Percentiles rank a stretch among this genome's conserved stretches.
These are phyloP conservation scores for Saccharomyces uvarum DNA, from an alignment of 1,139 yeast species.

Conservation along the genomic window DNA sequence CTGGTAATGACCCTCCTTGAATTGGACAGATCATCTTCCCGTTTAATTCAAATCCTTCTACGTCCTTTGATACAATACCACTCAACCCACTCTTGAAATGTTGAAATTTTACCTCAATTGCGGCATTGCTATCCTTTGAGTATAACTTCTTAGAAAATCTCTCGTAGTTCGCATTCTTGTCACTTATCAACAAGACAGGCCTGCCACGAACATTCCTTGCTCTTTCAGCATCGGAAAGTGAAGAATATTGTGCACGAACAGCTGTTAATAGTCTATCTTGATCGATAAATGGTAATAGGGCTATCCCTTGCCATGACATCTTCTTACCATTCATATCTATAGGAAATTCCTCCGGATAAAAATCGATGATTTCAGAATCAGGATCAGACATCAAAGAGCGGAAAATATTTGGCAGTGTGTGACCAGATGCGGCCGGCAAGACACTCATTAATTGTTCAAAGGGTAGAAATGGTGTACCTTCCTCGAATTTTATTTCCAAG, in stretches of 20 bases:
- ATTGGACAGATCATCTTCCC: conserved; percentile 54
- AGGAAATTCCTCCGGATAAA: conserved; percentile 81
- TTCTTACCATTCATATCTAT: conserved; percentile 94
- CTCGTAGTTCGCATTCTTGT: conserved; percentile 39
- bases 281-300: conserved; percentile 83
- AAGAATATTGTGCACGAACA: conserved; percentile 57
- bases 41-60: conserved; percentile 41
- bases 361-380: conserved; percentile 79
- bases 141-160: conserved; percentile 29
- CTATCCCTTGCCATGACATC: conserved; percentile 93
- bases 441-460: conserved; percentile 97
- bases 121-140: conserved; percentile 28
- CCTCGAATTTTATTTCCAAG: conserved; percentile 52
- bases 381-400: conserved; percentile 75
- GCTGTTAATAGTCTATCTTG: conserved; percentile 62
- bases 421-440: conserved; percentile 93
- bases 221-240: conserved; percentile 59
- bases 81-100: conserved; percentile 53
- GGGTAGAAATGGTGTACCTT: conserved; percentile 82
- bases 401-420: conserved; percentile 76
- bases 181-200: conserved; percentile 56
- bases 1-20: conserved; percentile 43
- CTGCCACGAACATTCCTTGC: conserved; percentile 60
- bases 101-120: conserved; percentile 35
- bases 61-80: conserved; percentile 49